phyloP scores from a whole-genome alignment of 805 yeast genomes.

The Nakazawaea ishiwadae region DNA sequence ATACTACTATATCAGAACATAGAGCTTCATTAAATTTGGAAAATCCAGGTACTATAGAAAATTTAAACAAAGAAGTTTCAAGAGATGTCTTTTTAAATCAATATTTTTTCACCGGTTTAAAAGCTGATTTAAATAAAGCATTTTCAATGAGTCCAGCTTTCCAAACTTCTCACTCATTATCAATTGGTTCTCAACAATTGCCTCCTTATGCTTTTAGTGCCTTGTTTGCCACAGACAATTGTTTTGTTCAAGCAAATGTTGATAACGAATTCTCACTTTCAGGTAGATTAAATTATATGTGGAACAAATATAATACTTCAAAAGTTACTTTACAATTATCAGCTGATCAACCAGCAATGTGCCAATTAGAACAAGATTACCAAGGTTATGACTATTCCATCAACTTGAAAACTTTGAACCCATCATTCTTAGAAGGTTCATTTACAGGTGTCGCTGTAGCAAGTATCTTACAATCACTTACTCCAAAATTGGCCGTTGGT shows the following conservation, averaged over 20 bases:
- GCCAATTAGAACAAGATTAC: slow-evolving; percentile 94
- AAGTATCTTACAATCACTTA: slow-evolving; percentile 82
- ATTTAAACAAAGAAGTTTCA: slow-evolving; percentile 87
- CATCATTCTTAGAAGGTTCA: slow-evolving; percentile 67
- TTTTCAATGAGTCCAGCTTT: slow-evolving; percentile 89
- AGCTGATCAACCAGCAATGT: slow-evolving; percentile 85
- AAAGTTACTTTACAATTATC: slow-evolving; percentile 87
- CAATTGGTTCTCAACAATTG: slow-evolving; percentile 78
- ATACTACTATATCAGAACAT: slow-evolving; percentile 67
- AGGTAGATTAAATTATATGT: slow-evolving; percentile 88
- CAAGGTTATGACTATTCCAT: slow-evolving; percentile 85
- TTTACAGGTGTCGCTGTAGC: slow-evolving; percentile 92
- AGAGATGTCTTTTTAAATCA: slow-evolving; percentile 90
- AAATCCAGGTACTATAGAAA: slow-evolving; percentile 95
- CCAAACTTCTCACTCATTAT: slow-evolving; percentile 93
- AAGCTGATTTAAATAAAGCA: slow-evolving; percentile 94
- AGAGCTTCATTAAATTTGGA: slow-evolving; percentile 76
- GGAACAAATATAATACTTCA: slow-evolving; percentile 74
- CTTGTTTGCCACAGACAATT: slow-evolving; percentile 78
- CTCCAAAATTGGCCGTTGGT: slow-evolving; percentile 83
- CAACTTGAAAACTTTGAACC: slow-evolving; percentile 89
- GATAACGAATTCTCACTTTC: slow-evolving; percentile 82
- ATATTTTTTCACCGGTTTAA: slow-evolving; percentile 88
- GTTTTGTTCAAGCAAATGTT: slow-evolving; percentile 85
- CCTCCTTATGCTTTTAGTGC: slow-evolving; percentile 93